phyloP scores from a whole-genome alignment of 1,139 yeast genomes.

The Debaryomyces nepalensis region DNA sequence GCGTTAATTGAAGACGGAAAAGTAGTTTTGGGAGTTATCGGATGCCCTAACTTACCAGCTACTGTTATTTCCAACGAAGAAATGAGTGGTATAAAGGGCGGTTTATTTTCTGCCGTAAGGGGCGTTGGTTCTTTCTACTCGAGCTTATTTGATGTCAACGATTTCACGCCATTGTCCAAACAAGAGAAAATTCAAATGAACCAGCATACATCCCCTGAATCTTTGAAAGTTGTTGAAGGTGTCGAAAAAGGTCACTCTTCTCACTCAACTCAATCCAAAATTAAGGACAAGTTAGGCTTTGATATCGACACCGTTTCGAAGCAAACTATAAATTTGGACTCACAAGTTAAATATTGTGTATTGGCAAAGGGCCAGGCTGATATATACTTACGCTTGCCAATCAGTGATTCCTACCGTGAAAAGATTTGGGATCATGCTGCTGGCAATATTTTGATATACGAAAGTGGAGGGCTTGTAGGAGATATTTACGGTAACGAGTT shows the following conservation, averaged over 20 bases:
- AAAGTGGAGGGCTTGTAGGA: conserved; percentile 90
- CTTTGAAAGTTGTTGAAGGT: conserved; percentile 84
- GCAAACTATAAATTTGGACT: conserved; percentile 76
- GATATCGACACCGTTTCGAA: conserved; percentile 45
- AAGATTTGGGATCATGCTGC: conserved; percentile 99
- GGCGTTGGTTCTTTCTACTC: conserved; percentile 74
- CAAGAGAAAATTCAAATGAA: conserved; percentile 49
- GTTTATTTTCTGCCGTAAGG: conserved; percentile 75
- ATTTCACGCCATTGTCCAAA: conserved; percentile 41
- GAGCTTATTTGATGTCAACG: conserved; percentile 39
- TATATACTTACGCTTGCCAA: conserved; percentile 85
- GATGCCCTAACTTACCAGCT: conserved; percentile 88
- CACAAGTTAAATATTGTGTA: conserved; percentile 94
- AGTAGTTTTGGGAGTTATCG: conserved; percentile 89
- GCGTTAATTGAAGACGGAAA: conserved; percentile 86
- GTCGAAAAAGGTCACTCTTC: conserved; percentile 98
- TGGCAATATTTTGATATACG: conserved; percentile 82
- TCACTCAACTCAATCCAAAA: conserved; percentile 81
- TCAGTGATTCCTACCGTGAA: conserved; percentile 75
- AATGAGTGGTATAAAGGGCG: conserved; percentile 55
- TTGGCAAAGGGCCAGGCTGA: conserved; percentile 93
- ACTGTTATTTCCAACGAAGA: conserved; percentile 45
- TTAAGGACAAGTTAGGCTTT: conserved; percentile 64
- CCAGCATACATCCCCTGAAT: conserved; percentile 43
- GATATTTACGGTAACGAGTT: conserved; percentile 77